Base-by-base conservation (phyloP, 352 stramenopile genomes). In the Globisporangium uncinulatum region DNA sequence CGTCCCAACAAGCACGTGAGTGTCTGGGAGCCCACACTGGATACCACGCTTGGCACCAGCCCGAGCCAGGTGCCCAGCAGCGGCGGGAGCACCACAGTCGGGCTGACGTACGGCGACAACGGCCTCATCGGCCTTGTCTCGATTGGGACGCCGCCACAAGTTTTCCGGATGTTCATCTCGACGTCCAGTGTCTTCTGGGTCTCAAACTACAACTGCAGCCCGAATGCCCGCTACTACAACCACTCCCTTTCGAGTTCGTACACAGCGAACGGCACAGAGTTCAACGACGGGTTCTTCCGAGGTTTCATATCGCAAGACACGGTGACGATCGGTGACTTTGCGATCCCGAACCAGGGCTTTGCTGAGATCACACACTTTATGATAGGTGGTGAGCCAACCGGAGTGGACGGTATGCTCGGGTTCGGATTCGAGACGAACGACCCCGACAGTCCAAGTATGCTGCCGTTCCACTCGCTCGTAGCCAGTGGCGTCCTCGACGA, bases 231-330 rank as follows among this genome's bases (percentile, higher is more conserved):
- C 29, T 42, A 34, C 14, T 65, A 65, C 53, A 61, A 65, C 36
- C 36, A 61, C 59, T 41, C 15, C 6, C 6, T 21, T 6, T 65
- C 53, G 36, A 53, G 39, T 15, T 46, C 59, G n/a, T 65, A 61
- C 53, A 44, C 32, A 2, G 34, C 45, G 8, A 54, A 61, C 20
- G 53, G 59, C 36, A 56, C 52, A 1, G 31, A 10, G n/a, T 55
- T 21, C 47, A 21, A 41, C 14, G 34, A 46, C 24, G 20, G 13
- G 0, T 36, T 51, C 5, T 15, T 60, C 14, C 4, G 15, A 2
- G 59, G 59, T 8, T 65, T 61, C n/a, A 4, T 47, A 6, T 65
- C 59, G 20, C 37, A 54, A 7, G 59, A 65, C 36, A 41, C 19
- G 5, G 17, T 65, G 36, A 17, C 5, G 17, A 29, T 65, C 4